A percentile compares a stretch with the other conserved stretches of the same genome.
Conservation (phyloP, 2,329 filamentous ascomycete genomes). For the Fusarium kyushuense region DNA sequence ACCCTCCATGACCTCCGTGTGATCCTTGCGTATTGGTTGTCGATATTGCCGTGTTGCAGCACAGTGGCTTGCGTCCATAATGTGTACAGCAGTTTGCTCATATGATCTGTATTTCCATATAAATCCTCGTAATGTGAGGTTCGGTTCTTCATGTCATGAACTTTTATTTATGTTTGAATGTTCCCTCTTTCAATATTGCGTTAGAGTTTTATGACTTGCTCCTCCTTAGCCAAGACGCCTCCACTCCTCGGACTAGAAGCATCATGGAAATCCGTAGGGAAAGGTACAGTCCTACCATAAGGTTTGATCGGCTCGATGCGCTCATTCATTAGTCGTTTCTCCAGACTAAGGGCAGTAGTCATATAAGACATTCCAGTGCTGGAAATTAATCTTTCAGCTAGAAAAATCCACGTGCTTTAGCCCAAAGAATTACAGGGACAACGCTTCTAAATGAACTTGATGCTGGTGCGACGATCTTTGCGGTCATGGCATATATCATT, state of each 20-base stretch:
- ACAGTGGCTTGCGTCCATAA: background rate
- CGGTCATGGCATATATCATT: conserved; percentile 47
- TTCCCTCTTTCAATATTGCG: too few species aligned
- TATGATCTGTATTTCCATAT: too few species aligned
- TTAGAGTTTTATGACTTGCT: too few species aligned
- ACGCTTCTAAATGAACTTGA: conserved; percentile 72
- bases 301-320: conserved; percentile 19
- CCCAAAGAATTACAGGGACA: conserved; percentile 65
- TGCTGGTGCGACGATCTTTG: conserved; percentile 68
- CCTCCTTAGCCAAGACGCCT: background rate
- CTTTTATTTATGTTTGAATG: too few species aligned
- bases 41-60: background rate
- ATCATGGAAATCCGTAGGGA: conserved; percentile 16
- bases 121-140: too few species aligned
- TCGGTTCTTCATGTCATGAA: too few species aligned
- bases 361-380: conserved; percentile 16
- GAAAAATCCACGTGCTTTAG: conserved; percentile 2
- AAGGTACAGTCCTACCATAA: background rate
- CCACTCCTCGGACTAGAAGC: background rate
- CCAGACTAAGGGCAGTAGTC: conserved; percentile 35
- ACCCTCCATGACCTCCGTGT: background rate
- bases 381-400: background rate
- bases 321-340: conserved; percentile 29
- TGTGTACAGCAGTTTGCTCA: background rate
- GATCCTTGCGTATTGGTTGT: background rate